Evolutionary conservation across 257 asterid genomes (phyloP).

Genomic region (Thymus mandschuricus): DNA sequence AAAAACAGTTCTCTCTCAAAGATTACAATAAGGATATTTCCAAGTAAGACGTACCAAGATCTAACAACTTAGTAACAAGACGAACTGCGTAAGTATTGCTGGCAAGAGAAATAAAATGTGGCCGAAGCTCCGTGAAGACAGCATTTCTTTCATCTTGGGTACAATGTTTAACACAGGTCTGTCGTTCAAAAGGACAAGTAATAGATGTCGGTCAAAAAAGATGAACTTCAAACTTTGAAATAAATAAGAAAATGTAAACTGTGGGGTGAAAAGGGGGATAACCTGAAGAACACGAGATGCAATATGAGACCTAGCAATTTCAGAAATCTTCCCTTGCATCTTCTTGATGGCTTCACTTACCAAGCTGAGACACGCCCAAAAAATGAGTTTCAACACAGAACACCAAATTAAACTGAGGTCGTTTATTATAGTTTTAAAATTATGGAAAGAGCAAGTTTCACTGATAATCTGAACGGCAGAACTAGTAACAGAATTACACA

Average conservation of each 20-base stretch:
- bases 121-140: conserved; percentile 76
- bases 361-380: conserved; percentile 46
- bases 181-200: conserved; percentile 29
- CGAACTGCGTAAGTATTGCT: conserved; percentile 82
- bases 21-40: background rate
- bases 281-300: conserved; percentile 99
- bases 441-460: conserved; percentile 6
- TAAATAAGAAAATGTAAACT: background rate
- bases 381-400: background rate
- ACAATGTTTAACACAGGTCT: conserved; percentile 90
- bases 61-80: conserved; percentile 83
- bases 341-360: conserved; percentile 80
- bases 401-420: background rate
- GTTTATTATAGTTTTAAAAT: background rate
- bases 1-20: background rate
- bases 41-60: conserved; percentile 57
- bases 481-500: conserved; percentile 27
- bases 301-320: conserved; percentile 85
- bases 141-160: conserved; percentile 77
- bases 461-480: conserved; percentile 6
- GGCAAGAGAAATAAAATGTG: conserved; percentile 68
- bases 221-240: conserved; percentile 24
- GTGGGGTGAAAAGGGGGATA: conserved; percentile 9
- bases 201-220: background rate
- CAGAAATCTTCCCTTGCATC: conserved; percentile 92